Base-by-base conservation (phyloP, 306 rosid species). In the Dryas alaskensis region DNA sequence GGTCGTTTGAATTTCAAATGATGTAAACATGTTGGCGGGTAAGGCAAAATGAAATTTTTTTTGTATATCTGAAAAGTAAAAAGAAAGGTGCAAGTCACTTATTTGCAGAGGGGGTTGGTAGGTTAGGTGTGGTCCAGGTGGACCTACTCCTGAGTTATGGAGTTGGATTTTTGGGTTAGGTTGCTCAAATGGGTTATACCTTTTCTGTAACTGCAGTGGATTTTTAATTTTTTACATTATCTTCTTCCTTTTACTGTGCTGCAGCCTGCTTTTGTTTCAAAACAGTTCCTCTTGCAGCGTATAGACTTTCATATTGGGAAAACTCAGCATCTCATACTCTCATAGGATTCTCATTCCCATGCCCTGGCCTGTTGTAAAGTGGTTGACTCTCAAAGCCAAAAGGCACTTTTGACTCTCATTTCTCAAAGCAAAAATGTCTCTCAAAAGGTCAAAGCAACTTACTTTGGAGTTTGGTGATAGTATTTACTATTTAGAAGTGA, bases 111-210 rank as follows among this genome's bases (percentile, higher is more conserved):
- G 65, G 58, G 46, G 74, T 64, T 54, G 73, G 70, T 73, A 53
- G 82, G 82, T 73, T 62, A 69, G 70, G 73, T 71, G 84, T 80
- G 84, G 95, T 82, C 87, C 87, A 70, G n/a, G 63, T 81, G 86
- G 88, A 77, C 85, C 85, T 74, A 63, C 67, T 79, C 81, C 79
- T 80, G 57, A 51, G 66, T 74, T 53, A 53, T 72, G 61, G 70
- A 64, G 76, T 77, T 73, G 71, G 68, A 7, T 78, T 79, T 73
- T 79, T 65, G 78, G 71, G 58, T 75, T 73, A 69, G 65, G 72
- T 50, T 55, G 71, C 62, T 79, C 66, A 27, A 47, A 60, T 14
- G 76, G 55, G 73, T 22, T 83, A 77, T 73, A 74, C 72, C 62
- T 69, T 78, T 71, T 70, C 19, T 74, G 51, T 67, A 76, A 73